Base-by-base conservation (phyloP, 2,329 filamentous ascomycete genomes). In the Phialophora chinensis region DNA sequence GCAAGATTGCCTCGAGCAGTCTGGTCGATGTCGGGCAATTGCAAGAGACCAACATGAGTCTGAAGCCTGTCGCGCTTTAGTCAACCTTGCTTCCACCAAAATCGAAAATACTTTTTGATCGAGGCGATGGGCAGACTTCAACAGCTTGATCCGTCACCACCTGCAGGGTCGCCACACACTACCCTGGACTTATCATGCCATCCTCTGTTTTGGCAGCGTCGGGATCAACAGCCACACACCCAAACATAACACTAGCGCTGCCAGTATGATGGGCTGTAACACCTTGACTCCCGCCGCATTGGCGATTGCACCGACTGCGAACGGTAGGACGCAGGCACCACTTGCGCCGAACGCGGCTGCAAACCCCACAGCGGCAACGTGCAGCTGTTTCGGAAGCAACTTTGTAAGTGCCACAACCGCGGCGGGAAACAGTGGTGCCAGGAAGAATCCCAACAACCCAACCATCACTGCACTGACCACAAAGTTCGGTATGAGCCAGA, bases 401-500 rank as follows among this genome's bases (percentile, higher is more conserved):
- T 72, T 70, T 54, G 68, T 72, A 4, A 68, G 58, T 25, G 59
- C 66, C 38, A 70, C 68, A 29, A 72, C 66, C 33, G 58, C 70
- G 12, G 70, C 88, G 0, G 91, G 90, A 73, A 92, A 93, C 31
- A 93, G 77, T 0, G 91, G 91, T 0, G 91, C 91, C 0, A 93
- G 82, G 73, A 93, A 91, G 80, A 93, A 91, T 1, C 91, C 91
- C 65, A 92, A 82, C 0, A 92, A 79, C 0, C 85, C 81, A 25
- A 92, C 88, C 50, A 89, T 87, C 31, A 92, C 81, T n/a, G 89
- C 87, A 0, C 89, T 90, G 42, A 90, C 87, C 62, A 89, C 82
- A 73, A 92, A 90, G 63, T 86, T 86, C 0, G 90, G 90, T 1
- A 93, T 87, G 7, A 92, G 85, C 90, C 91, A 94, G 81, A 92